Evolutionary conservation across 208 protist genomes (phyloP).

Genomic region (Leishmania guyanensis): DNA sequence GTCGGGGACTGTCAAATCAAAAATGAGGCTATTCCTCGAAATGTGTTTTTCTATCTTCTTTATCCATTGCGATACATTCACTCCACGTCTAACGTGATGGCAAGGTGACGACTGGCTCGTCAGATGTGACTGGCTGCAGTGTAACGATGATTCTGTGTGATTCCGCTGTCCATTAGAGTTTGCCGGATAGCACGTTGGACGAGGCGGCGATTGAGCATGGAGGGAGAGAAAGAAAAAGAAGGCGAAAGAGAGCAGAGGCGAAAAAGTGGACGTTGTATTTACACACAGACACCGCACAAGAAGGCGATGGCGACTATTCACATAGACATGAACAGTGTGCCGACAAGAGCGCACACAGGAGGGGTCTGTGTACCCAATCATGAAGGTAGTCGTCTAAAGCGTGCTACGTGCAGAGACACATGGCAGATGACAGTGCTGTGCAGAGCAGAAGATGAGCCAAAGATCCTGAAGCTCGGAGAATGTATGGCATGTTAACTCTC

Average conservation of each 20-base stretch:
- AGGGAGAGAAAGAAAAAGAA: background rate
- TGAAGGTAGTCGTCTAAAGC: background rate
- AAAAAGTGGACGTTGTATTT: background rate
- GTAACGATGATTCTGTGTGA: background rate
- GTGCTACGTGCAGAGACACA: slow-evolving; percentile 4
- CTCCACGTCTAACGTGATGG: background rate
- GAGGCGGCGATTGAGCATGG: background rate
- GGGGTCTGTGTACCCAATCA: background rate
- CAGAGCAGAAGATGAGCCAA: background rate
- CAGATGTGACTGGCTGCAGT: background rate
- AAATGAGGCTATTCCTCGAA: background rate
- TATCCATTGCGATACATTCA: background rate
- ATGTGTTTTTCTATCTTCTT: background rate
- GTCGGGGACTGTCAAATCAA: background rate
- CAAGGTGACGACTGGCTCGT: background rate
- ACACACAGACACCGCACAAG: background rate
- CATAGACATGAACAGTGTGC: background rate
- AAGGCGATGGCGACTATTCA: background rate
- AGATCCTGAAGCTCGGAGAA: background rate
- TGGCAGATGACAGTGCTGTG: background rate
- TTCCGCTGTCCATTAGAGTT: background rate
- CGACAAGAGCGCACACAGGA: background rate
- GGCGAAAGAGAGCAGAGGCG: background rate
- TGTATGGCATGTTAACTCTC: background rate
- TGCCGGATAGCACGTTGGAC: background rate